Conservation (phyloP, 805 yeast genomes). For the Sungouiella blattae region DNA sequence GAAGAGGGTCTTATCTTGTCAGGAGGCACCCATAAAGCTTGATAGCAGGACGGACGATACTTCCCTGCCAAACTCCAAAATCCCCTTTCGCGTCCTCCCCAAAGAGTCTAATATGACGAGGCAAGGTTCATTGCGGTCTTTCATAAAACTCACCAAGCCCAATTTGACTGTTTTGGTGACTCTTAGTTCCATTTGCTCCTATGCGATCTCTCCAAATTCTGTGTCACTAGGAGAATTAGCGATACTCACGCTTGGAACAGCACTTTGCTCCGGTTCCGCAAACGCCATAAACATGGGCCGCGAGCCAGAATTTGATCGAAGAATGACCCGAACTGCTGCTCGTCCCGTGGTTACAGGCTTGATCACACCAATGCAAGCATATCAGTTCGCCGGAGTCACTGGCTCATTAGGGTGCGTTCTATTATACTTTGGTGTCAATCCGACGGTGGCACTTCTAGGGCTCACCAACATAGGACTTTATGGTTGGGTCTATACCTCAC, state of each 20-base stretch:
- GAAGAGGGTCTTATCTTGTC: conserved; percentile 43
- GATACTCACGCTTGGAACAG: conserved; percentile 78
- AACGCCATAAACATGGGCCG: conserved; percentile 97
- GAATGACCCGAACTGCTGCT: conserved; percentile 82
- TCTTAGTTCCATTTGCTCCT: conserved; percentile 87
- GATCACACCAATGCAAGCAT: conserved; percentile 75
- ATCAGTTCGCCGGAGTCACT: conserved; percentile 66
- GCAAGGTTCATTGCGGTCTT: conserved; percentile 18
- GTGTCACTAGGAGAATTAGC: conserved; percentile 69
- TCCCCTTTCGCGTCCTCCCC: conserved; percentile 59
- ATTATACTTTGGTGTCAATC: conserved; percentile 77
- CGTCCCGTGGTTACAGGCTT: conserved; percentile 89
- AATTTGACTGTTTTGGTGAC: conserved; percentile 83
- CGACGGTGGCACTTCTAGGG: conserved; percentile 81
- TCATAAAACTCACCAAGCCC: conserved; percentile 85
- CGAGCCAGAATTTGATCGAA: conserved; percentile 83
- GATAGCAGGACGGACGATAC: too few species aligned
- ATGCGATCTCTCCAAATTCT: conserved; percentile 84
- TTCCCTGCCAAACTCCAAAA: conserved; percentile 2
- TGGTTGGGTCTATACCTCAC: conserved; percentile 86
- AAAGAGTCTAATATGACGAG: conserved; percentile 16
- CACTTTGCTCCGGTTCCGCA: conserved; percentile 87
- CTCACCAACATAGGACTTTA: conserved; percentile 74
- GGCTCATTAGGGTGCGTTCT: conserved; percentile 71
- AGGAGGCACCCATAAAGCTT: conserved; percentile 27